Base-by-base conservation (phyloP, 495 filamentous ascomycete genomes). In the Chaetomidium leptoderma region DNA sequence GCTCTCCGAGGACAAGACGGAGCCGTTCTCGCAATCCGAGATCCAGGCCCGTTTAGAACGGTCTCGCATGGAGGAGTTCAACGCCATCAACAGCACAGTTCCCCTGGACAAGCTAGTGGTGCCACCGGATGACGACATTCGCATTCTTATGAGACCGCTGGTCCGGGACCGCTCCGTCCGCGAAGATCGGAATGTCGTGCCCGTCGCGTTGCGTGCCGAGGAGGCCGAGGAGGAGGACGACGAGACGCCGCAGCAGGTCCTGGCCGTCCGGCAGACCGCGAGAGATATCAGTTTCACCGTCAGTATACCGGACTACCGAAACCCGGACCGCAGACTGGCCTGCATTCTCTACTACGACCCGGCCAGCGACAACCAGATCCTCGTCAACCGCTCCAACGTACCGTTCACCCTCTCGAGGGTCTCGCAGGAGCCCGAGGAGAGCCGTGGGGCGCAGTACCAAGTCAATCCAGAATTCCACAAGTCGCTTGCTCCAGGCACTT, bases 271-370 rank as follows among this genome's bases (percentile, higher is more conserved):
- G 37, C 77, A 79, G 61, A 79, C 77, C 3, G 64, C 67, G 7
- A 68, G 72, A 49, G 75, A 78, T 51, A 74, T 78, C 67, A 78
- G 74, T 37, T 79, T 76, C 59, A 75, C 77, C 5, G 73, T 79
- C 57, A 71, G 70, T 42, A 76, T 79, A 39, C 76, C 75, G 1
- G 70, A 66, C n/a, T 65, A 73, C 30, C 50, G 55, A 5, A 52
- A 46, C 23, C 55, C 55, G 37, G 27, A 63, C 61, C 26, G 65
- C 70, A 29, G 70, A 11, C 59, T 79, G 29, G 76, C 72, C 72
- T 78, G 74, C 64, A 74, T 77, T 56, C 68, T 79, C 40, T 78
- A 76, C 53, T 79, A 78, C 55, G 73, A 78, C 57, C 77, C 77
- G n/a, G 63, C 70, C 56, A 74, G 76, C 64, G 75, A 79, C 65